Evolutionary conservation across 441 rosid genomes (phyloP), one percentile per base, ranked within the genome.

Genomic region (Erodium texanum): DNA sequence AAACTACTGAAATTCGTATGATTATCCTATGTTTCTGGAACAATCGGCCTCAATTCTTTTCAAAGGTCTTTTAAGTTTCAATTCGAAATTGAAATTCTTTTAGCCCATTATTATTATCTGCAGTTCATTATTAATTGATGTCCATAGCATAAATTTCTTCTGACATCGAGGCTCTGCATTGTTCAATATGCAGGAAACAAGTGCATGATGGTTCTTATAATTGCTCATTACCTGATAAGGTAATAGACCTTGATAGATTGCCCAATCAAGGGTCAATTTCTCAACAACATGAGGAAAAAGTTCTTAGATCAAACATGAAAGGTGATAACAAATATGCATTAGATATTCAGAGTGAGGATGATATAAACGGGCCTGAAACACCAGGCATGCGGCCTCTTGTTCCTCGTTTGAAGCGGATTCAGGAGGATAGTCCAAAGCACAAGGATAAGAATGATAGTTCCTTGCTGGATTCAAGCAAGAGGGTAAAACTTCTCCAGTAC

Each of bases 281-380:
- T 64, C 76, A 68, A 41, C 59, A 32, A 68, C 73, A 75, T 24
- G 82, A 77, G 73, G 75, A 62, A 41, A 70, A 24, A 68, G 76
- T 67, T 71, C 70, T 71, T 64, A 72, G 66, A 71, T 62, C 71
- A 63, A 75, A 15, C 64, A 64, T 70, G 62, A 10, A 23, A 71
- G 68, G 54, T 63, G 75, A 75, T 68, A 45, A 70, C 58, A 79
- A 70, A 70, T 3, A 52, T 61, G 64, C 59, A 22, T 54, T 71
- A 54, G 66, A 65, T 59, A 48, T 27, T 68, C 78, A 76, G 71
- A 66, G 62, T 32, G 82, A 73, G 62, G 76, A 75, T 41, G 87
- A 82, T 71, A 76, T 85, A 78, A 81, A 68, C 61, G 82, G 88
- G 64, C 97, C 97, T 32, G 89, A 87, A 38, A 89, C 99, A 58